Conservation (phyloP, 345 rosid species). For the Syzygium grande region DNA sequence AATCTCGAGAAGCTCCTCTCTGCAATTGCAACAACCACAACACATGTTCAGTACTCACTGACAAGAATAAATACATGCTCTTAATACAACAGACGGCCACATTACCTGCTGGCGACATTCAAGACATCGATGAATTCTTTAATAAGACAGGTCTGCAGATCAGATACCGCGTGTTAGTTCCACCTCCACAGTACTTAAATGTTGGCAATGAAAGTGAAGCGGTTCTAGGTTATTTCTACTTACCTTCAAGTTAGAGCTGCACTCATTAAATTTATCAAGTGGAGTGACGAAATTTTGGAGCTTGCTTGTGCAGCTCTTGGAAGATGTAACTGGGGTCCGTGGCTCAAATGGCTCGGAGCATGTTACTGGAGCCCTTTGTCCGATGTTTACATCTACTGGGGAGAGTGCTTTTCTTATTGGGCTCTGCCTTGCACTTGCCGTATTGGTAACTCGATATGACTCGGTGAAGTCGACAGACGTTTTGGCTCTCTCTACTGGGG, state of each 20-base stretch:
- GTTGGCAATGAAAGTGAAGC: background rate
- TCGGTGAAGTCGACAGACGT: background rate
- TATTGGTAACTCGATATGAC: conserved; percentile 15
- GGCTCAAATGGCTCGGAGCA: conserved; percentile 17
- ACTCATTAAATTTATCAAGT: conserved; percentile 40
- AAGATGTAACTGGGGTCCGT: conserved; percentile 43
- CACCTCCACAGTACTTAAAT: background rate
- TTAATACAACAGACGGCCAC: background rate
- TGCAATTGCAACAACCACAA: conserved; percentile 13
- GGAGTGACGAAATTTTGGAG: conserved; percentile 29
- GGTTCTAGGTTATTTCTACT: background rate
- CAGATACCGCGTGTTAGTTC: background rate
- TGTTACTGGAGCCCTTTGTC: conserved; percentile 12
- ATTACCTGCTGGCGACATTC: conserved; percentile 70
- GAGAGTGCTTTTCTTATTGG: conserved; percentile 58
- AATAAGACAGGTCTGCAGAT: conserved; percentile 44
- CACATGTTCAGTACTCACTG: background rate
- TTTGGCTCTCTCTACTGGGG: conserved; percentile 26
- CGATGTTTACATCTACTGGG: conserved; percentile 36
- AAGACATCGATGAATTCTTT: conserved; percentile 61
- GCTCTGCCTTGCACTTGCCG: conserved; percentile 14
- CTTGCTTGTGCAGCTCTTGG: conserved; percentile 5
- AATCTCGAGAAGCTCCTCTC: conserved; percentile 69
- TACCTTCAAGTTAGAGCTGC: conserved; percentile 63
- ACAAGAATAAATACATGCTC: background rate